Evolutionary conservation across 495 filamentous ascomycete species (phyloP), one percentile per base, ranked within the genome.

Genomic region (Apiosordaria backusii): DNA sequence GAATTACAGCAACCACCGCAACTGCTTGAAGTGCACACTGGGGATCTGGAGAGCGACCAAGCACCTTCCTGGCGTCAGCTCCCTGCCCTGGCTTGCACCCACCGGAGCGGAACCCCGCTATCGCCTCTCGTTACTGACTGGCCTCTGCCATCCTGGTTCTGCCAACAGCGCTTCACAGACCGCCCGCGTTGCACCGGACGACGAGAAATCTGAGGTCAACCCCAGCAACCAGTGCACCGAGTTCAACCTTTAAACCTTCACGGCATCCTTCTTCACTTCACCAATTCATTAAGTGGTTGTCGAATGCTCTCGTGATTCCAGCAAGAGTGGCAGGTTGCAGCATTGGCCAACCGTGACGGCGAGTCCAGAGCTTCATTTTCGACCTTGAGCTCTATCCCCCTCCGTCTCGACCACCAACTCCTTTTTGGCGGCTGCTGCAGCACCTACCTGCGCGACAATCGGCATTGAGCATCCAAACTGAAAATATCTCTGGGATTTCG

Each of bases 121-220:
- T 70, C 61, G 50, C 63, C 58, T 18, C 24, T 61, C 59, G 24
- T 61, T 63, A 66, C 35, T 67, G 60, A 61, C 61, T 57, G 54
- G 53, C 61, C 60, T 66, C 57, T 29, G 62, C 50, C 57, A 35
- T 57, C 54, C 67, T 62, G 66, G 69, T 71, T 68, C 63, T 71
- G 73, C 67, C 72, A 67, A 45, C 57, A 61, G 68, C 60, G 23
- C 61, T 66, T 64, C 67, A 68, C 72, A 71, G 70, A 75, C 71
- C 74, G 72, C 74, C 72, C 68, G 67, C 74, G 74, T 76, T 76
- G 74, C 74, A 76, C 74, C 69, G 72, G 74, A 75, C 74, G 72
- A 76, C 74, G 68, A 74, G 68, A 71, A 71, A 72, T 62, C 61
- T 64, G 64, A 64, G 55, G 61, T 67, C 60, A 55, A 65, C 64